Conservation (phyloP, 78 protist genomes). For the Paratrimastix pyriformis region DNA sequence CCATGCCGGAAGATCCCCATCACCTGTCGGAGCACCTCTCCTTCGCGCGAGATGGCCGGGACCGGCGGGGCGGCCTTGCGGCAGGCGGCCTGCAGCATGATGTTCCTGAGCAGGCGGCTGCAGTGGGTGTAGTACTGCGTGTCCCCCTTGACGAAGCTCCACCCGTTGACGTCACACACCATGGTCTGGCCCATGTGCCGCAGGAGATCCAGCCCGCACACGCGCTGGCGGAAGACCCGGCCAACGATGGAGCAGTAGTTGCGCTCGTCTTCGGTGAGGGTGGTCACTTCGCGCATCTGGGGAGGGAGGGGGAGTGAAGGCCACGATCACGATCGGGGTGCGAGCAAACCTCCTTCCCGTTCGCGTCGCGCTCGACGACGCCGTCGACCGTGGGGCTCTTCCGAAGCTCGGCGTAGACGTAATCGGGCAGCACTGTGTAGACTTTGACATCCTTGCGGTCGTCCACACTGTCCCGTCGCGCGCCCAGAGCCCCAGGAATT, state of each 20-base stretch:
- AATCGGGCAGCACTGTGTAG: conserved; percentile 59
- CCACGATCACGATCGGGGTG: no score
- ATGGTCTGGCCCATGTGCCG: background rate
- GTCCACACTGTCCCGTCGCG: no score
- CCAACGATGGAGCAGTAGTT: background rate
- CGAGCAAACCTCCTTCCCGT: conserved; percentile 87
- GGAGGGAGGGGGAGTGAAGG: no score
- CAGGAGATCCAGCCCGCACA: conserved; percentile 22
- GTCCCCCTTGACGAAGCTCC: conserved; percentile 24
- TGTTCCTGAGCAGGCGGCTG: background rate
- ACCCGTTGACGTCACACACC: conserved; percentile 24
- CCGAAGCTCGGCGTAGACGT: conserved; percentile 82
- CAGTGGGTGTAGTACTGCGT: conserved; percentile 1
- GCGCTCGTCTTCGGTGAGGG: background rate
- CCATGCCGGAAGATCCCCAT: background rate
- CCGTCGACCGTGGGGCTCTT: conserved; percentile 92
- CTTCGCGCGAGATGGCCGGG: background rate
- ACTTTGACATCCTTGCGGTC: conserved; percentile 58
- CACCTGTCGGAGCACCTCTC: background rate
- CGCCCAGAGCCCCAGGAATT: no score
- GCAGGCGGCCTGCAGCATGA: conserved; percentile 2
- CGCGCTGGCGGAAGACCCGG: conserved; percentile 1
- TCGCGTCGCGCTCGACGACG: conserved; percentile 58
- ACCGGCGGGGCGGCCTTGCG: no score
- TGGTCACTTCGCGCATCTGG: background rate